A percentile compares a stretch with the other conserved stretches of the same genome.
These are phyloP conservation scores for Papiliotrema nemorosa DNA, from an alignment of 1,284 basidiomycete species.

Conservation along the genomic window DNA sequence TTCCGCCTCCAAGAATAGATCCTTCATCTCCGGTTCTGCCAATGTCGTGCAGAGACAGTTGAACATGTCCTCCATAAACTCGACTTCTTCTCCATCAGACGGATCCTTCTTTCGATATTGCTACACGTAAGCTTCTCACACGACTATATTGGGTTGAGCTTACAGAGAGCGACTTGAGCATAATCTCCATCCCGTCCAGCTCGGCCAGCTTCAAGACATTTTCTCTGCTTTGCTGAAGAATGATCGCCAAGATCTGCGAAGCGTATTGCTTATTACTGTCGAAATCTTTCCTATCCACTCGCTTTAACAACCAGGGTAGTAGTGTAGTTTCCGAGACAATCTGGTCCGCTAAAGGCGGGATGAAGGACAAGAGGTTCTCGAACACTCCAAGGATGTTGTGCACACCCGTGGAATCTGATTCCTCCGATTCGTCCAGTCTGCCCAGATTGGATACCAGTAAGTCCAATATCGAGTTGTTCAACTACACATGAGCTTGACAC, in stretches of 20 bases:
- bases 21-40: slow-evolving; percentile 69
- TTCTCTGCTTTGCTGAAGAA: slow-evolving; percentile 68
- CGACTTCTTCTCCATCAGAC: slow-evolving; percentile 78
- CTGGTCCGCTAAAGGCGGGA: slow-evolving; percentile 65
- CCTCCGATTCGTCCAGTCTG: slow-evolving; percentile 70
- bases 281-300: slow-evolving; percentile 67
- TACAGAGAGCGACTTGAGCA: slow-evolving; percentile 77
- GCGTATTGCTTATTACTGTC: slow-evolving; percentile 85
- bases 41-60: slow-evolving; percentile 81
- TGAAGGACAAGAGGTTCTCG: slow-evolving; percentile 86
- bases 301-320: slow-evolving; percentile 72
- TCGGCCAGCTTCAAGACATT: slow-evolving; percentile 66
- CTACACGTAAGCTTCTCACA: slow-evolving; percentile 49
- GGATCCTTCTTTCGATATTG: slow-evolving; percentile 83
- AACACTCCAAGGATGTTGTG: slow-evolving; percentile 91
- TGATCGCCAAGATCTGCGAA: slow-evolving; percentile 81
- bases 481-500: slow-evolving; percentile 49
- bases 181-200: slow-evolving; percentile 71
- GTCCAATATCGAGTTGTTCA: slow-evolving; percentile 78
- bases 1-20: slow-evolving; percentile 80
- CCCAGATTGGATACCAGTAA: slow-evolving; percentile 83
- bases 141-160: slow-evolving; percentile 32
- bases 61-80: slow-evolving; percentile 97
- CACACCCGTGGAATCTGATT: slow-evolving; percentile 81
- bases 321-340: slow-evolving; percentile 72